Base-by-base conservation (phyloP, 805 yeast species). In the Pichia thaimueangensis region DNA sequence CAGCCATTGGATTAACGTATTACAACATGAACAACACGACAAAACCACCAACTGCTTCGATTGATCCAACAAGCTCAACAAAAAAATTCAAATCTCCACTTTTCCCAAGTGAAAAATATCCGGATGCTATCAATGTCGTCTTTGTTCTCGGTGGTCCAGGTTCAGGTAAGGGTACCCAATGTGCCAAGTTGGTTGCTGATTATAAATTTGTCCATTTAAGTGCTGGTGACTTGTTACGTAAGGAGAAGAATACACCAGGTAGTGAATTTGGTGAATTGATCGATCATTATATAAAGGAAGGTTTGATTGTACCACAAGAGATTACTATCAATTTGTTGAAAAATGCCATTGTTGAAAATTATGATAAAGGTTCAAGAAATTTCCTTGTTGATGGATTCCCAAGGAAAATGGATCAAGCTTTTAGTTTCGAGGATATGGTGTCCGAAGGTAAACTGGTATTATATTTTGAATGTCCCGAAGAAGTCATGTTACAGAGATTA, bases 81-180 rank as follows among this genome's bases (percentile, higher is more conserved):
- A 7, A 21, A 15, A 30, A 19, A 21, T n/a, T n/a, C n/a, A 37
- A 19, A 12, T n/a, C 37, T 28, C 47, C 49, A 21, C 9, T 40
- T 23, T 48, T 37, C 23, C 41, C 41, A n/a, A 22, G 39, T 9
- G 20, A 35, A 27, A 33, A 39, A 22, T 36, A 31, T 22, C 34
- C 37, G 9, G 51, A 43, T 16, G 10, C 43, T 43, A 79, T 85
- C 23, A 78, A 85, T 22, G 95, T 91, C 5, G 73, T 89, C 22
- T 91, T 86, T 62, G 96, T 91, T 16, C 75, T 91, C 25, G 98
- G 98, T 34, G 97, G 97, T 4, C 97, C 97, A 5, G 97, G 97
- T 17, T 86, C 95, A 23, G 97, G 98, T 34, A 93, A 93, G 60
- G 97, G 98, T 44, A 91, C 98, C 1, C 98, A 91, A 65, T 86